phyloP scores from a whole-genome alignment of 768 basidiomycete species.

The Candolleomyces aberdarensis region DNA sequence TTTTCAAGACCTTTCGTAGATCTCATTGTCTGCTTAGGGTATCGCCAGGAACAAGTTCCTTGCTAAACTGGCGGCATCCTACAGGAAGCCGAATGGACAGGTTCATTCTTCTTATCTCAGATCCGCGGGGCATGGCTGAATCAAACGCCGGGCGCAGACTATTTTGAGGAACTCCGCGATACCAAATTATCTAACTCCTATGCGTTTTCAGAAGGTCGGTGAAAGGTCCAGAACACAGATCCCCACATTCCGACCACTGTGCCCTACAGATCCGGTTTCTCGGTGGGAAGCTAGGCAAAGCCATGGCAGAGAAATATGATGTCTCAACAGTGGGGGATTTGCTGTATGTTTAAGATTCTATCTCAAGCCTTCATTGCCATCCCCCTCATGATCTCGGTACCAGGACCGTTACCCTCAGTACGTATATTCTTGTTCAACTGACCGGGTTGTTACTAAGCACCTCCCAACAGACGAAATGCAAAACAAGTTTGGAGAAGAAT shows the following conservation, averaged over 20 bases:
- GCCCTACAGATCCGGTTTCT: conserved; percentile 78
- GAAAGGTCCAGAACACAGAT: neutral
- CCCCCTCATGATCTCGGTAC: conserved; percentile 5
- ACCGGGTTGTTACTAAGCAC: conserved; percentile 6
- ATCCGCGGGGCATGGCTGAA: neutral
- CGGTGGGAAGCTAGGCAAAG: conserved; percentile 91
- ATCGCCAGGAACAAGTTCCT: conserved; percentile 92
- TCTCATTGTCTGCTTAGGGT: conserved; percentile 49
- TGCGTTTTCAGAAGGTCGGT: conserved; percentile 83
- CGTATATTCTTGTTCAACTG: conserved; percentile 7
- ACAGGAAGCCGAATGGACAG: conserved; percentile 88
- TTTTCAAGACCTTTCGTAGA: neutral
- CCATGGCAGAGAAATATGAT: conserved; percentile 84
- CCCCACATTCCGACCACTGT: neutral
- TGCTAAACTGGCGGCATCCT: conserved; percentile 90
- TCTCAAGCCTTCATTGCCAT: neutral
- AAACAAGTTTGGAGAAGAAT: conserved; percentile 73
- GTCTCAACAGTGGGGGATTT: conserved; percentile 89
- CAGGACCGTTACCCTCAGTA: conserved; percentile 60
- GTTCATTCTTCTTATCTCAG: conserved; percentile 33
- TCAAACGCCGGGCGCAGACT: conserved; percentile 45
- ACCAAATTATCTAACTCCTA: conserved; percentile 76
- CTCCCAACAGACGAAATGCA: conserved; percentile 66
- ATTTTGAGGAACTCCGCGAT: conserved; percentile 83
- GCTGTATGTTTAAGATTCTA: conserved; percentile 50